Percentiles rank a stretch among this genome's conserved stretches.
phyloP scores from a whole-genome alignment of 1,139 yeast species.

The Pichiaceae sp. region DNA sequence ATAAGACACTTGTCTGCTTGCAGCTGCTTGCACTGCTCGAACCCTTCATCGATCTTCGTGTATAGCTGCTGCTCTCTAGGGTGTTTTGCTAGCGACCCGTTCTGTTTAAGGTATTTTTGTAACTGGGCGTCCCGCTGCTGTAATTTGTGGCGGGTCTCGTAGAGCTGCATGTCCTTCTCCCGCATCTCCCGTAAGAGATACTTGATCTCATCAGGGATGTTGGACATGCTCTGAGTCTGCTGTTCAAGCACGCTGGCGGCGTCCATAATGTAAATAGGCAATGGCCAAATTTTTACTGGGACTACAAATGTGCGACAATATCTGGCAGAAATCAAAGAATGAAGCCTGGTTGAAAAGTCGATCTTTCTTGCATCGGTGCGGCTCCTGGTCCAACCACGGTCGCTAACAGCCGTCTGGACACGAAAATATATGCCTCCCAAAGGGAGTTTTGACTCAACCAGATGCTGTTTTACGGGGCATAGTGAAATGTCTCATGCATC shows the following conservation, averaged over 20 bases:
- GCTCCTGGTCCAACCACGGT: conserved; percentile 2
- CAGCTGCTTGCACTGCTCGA: conserved; percentile 47
- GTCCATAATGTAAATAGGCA: conserved; percentile 37
- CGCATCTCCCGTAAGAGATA: conserved; percentile 75
- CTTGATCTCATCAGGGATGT: conserved; percentile 83
- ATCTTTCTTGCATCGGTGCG: conserved; percentile 4
- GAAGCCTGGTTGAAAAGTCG: conserved; percentile 1
- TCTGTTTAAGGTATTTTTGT: conserved; percentile 74
- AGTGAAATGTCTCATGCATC: neutral
- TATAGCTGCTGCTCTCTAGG: conserved; percentile 73
- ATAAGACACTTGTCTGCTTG: conserved; percentile 74
- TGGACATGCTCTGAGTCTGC: conserved; percentile 67
- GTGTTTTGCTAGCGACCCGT: conserved; percentile 74
- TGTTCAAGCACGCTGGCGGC: conserved; percentile 71
- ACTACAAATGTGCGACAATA: conserved; percentile 10
- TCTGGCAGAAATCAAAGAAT: conserved; percentile 7
- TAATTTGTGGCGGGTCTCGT: conserved; percentile 60
- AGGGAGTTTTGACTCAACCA: conserved; percentile 3
- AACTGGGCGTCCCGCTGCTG: conserved; percentile 68
- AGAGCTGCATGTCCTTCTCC: conserved; percentile 56
- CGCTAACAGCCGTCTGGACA: neutral
- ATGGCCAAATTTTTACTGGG: neutral
- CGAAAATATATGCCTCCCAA: conserved; percentile 1
- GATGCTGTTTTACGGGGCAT: neutral
- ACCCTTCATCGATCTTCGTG: conserved; percentile 63